A percentile compares a stretch with the other conserved stretches of the same genome.
Evolutionary conservation across 1,139 yeast genomes (phyloP).

Genomic region (Wickerhamomyces sp.): DNA sequence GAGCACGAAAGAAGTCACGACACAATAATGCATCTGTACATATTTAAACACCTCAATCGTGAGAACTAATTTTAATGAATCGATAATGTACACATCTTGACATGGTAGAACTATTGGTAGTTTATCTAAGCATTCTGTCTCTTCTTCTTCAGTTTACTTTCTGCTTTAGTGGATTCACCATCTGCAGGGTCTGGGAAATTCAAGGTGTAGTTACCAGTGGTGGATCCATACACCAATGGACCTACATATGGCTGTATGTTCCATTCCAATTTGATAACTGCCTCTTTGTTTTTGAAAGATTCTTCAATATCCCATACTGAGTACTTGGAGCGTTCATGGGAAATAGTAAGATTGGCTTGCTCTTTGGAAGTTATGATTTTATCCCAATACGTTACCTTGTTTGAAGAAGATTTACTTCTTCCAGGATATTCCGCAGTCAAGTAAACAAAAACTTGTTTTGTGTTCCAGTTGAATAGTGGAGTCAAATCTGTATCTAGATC

Average conservation of each 20-base stretch:
- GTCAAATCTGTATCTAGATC: slow-evolving; percentile 68
- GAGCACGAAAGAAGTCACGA: background rate
- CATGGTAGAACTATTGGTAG: background rate
- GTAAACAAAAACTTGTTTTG: slow-evolving; percentile 89
- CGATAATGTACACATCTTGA: background rate
- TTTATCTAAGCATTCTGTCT: slow-evolving; percentile 14
- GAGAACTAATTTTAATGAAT: background rate
- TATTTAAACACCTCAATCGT: background rate
- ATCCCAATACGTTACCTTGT: slow-evolving; percentile 89
- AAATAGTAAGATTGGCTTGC: slow-evolving; percentile 52
- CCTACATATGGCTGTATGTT: slow-evolving; percentile 92
- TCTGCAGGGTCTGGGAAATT: slow-evolving; percentile 26
- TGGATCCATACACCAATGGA: slow-evolving; percentile 64
- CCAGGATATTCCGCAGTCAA: slow-evolving; percentile 87
- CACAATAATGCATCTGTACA: slow-evolving; percentile 1
- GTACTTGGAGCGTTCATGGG: slow-evolving; percentile 62
- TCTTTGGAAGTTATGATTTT: slow-evolving; percentile 57
- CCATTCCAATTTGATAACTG: slow-evolving; percentile 75
- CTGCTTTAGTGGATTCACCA: slow-evolving; percentile 6
- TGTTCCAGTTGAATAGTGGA: slow-evolving; percentile 91
- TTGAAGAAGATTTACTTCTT: slow-evolving; percentile 38
- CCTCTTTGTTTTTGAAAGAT: slow-evolving; percentile 61
- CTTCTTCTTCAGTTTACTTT: slow-evolving; percentile 10
- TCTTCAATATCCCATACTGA: slow-evolving; percentile 84
- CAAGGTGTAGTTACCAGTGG: slow-evolving; percentile 33